phyloP scores from a whole-genome alignment of 1,284 basidiomycete genomes.

The Gomphus sp. region DNA sequence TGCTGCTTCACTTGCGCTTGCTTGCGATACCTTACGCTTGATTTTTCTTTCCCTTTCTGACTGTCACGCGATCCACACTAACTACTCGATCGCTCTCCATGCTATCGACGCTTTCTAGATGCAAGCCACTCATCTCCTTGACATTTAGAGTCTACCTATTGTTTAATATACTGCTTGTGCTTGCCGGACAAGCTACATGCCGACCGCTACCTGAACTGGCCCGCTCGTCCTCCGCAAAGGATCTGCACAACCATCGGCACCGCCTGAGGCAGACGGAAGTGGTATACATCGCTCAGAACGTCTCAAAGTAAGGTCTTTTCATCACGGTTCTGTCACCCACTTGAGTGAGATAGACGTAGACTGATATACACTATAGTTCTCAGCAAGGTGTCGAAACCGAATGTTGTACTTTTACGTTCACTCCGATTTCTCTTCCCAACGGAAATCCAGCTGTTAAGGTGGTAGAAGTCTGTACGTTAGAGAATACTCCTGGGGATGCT shows the following conservation, averaged over 20 bases:
- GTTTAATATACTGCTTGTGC: not conserved
- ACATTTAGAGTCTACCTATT: not conserved
- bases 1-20: not conserved
- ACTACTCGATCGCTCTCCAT: not conserved
- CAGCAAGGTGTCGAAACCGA: not conserved
- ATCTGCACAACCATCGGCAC: not conserved
- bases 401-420: slow-evolving; percentile 5
- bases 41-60: not conserved
- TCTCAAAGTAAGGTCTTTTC: not conserved
- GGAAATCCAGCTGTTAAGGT: slow-evolving; percentile 1
- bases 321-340: not conserved
- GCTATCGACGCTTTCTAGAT: not conserved
- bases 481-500: not conserved
- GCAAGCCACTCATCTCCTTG: not conserved
- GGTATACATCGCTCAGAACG: not conserved
- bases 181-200: slow-evolving; percentile 9
- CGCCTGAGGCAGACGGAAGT: not conserved
- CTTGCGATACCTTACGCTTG: not conserved
- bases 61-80: not conserved
- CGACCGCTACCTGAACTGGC: not conserved
- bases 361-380: not conserved
- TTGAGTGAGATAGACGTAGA: no score
- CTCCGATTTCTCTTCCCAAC: not conserved
- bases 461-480: not conserved
- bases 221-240: not conserved